Percentiles rank a stretch among this genome's conserved stretches.
phyloP scores from a whole-genome alignment of 78 protist species.

The Planoprotostelium fungivorum region DNA sequence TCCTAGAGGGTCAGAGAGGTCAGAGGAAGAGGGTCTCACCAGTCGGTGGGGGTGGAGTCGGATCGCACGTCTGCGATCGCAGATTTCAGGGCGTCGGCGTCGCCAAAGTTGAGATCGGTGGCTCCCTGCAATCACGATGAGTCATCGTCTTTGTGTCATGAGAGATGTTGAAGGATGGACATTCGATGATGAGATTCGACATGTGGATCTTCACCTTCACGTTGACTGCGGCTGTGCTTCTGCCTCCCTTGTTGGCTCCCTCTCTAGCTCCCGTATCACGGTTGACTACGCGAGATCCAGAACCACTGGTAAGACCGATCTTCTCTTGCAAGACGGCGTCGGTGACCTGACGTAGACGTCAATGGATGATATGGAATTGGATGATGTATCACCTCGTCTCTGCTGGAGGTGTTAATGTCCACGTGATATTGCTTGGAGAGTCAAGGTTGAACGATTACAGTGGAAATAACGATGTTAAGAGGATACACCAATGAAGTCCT shows the following conservation, averaged over 20 bases:
- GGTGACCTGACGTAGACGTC: not conserved
- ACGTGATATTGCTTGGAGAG: constrained; percentile 40
- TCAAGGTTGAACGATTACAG: too few relatives aligned
- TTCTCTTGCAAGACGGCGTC: constrained; percentile 25
- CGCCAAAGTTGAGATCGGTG: not conserved
- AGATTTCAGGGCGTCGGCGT: constrained; percentile 18
- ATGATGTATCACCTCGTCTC: constrained; percentile 8
- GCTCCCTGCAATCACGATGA: too few relatives aligned
- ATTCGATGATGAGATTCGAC: too few relatives aligned
- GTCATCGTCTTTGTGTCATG: too few relatives aligned
- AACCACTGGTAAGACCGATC: constrained; percentile 40
- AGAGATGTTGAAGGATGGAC: too few relatives aligned
- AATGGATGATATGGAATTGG: not conserved
- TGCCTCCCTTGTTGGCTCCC: not conserved
- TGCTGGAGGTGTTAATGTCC: constrained; percentile 24
- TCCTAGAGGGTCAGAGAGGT: not conserved
- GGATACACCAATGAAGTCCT: constrained; percentile 25
- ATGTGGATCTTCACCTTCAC: too few relatives aligned
- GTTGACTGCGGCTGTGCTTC: not conserved
- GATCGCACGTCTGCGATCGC: constrained; percentile 45
- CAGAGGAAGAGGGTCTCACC: not conserved
- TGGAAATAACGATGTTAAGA: too few relatives aligned
- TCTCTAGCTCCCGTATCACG: constrained; percentile 15
- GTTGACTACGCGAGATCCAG: constrained; percentile 47
- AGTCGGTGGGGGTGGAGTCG: constrained; percentile 39